Evolutionary conservation across 441 rosid species (phyloP).

Genomic region (Heliophila coronopifolia): DNA sequence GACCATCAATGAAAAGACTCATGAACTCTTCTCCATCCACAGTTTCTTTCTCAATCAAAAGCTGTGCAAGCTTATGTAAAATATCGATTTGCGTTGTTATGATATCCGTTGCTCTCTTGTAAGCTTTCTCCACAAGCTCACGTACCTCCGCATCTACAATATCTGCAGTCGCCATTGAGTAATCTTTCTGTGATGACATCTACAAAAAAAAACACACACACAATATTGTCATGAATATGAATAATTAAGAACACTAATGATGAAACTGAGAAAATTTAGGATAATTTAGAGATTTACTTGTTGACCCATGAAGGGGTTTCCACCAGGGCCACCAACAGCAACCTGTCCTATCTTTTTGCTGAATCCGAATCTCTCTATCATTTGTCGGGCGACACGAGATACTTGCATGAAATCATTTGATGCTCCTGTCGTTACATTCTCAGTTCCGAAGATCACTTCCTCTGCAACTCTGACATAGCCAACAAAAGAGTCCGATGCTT

Average conservation of each 20-base stretch:
- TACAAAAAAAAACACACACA: constrained; percentile 19
- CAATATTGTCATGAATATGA: no score
- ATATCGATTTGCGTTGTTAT: constrained; percentile 72
- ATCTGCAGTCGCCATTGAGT: constrained; percentile 96
- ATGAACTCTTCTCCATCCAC: constrained; percentile 86
- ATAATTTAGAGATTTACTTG: constrained; percentile 43
- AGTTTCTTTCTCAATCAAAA: constrained; percentile 76
- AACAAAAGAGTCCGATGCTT: no score
- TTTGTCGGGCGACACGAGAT: constrained; percentile 89
- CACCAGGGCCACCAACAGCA: constrained; percentile 87
- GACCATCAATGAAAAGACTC: constrained; percentile 86
- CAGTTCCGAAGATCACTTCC: constrained; percentile 78
- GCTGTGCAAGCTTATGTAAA: constrained; percentile 78
- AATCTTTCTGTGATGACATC: constrained; percentile 95
- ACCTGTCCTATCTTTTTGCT: constrained; percentile 92
- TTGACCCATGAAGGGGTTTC: constrained; percentile 93
- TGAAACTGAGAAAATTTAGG: not conserved
- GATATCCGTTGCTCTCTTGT: constrained; percentile 61
- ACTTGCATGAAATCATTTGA: constrained; percentile 96
- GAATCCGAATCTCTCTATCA: constrained; percentile 96
- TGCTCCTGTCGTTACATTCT: constrained; percentile 94
- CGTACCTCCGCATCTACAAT: constrained; percentile 86
- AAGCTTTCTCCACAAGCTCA: constrained; percentile 74
- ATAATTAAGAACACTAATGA: not conserved
- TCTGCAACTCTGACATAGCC: constrained; percentile 62